Evolutionary conservation across 73 alveolate genomes (phyloP).

Genomic region (Paramecium pentaurelia): DNA sequence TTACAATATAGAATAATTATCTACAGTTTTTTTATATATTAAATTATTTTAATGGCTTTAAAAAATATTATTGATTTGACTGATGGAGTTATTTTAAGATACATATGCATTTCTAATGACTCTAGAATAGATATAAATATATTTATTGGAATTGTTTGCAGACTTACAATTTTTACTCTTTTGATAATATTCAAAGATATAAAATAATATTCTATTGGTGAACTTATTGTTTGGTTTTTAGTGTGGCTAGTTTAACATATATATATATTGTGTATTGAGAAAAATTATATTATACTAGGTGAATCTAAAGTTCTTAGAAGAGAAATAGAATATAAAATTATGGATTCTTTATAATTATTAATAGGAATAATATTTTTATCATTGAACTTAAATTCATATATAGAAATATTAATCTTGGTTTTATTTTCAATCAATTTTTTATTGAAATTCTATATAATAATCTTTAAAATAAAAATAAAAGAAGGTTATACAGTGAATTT

Average conservation of each 20-base stretch:
- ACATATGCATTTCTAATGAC: neutral
- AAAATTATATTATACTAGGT: neutral
- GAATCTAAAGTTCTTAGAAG: neutral
- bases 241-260: neutral
- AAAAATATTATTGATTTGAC: neutral
- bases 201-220: neutral
- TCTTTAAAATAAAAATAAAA: neutral
- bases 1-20: neutral
- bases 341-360: neutral
- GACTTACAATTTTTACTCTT: neutral
- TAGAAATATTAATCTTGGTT: neutral
- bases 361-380: neutral
- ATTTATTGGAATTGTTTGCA: neutral
- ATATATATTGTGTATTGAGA: neutral
- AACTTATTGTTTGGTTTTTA: neutral
- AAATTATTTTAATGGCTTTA: neutral
- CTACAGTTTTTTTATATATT: neutral
- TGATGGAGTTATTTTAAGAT: neutral
- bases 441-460: neutral
- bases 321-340: neutral
- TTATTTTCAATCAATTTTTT: neutral
- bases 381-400: neutral
- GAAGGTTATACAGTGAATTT: neutral
- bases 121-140: neutral
- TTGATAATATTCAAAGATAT: neutral